Conservation (phyloP, 257 asterid species). For the Solanum tarijense region DNA sequence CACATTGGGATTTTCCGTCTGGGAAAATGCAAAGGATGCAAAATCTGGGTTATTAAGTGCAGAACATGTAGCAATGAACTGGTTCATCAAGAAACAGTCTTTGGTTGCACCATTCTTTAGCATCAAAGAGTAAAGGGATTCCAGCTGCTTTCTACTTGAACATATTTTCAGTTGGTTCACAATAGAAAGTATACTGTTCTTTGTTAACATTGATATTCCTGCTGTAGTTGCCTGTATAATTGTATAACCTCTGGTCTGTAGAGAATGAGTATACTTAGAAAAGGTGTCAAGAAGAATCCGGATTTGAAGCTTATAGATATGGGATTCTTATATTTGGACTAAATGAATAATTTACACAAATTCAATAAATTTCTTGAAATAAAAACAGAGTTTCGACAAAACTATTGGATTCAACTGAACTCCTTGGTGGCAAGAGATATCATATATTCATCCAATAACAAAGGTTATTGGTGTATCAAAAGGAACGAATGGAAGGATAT, state of each 20-base stretch:
- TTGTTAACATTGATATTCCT: not conserved
- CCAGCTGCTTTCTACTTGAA: slow-evolving; percentile 40
- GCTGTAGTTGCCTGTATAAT: not conserved
- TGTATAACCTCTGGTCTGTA: not conserved
- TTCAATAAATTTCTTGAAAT: not conserved
- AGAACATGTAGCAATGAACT: slow-evolving; percentile 59
- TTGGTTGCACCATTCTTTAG: slow-evolving; percentile 36
- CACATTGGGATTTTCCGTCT: slow-evolving; percentile 32
- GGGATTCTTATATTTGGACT: not conserved
- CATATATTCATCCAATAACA: not conserved
- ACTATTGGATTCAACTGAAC: not conserved
- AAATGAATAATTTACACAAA: not conserved
- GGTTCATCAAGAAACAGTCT: slow-evolving; percentile 65
- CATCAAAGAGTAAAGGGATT: slow-evolving; percentile 41
- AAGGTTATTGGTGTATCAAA: not conserved
- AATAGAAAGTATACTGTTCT: slow-evolving; percentile 3
- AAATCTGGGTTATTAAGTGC: slow-evolving; percentile 19
- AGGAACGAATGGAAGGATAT: not conserved
- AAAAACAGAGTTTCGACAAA: not conserved
- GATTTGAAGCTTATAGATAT: not conserved
- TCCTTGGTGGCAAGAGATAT: not conserved
- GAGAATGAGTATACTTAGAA: not conserved
- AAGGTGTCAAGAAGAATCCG: not conserved
- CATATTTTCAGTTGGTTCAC: slow-evolving; percentile 34
- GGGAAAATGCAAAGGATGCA: slow-evolving; percentile 39